Evolutionary conservation across 805 yeast species (phyloP).

Genomic region (Grigorovia transvaalensis): DNA sequence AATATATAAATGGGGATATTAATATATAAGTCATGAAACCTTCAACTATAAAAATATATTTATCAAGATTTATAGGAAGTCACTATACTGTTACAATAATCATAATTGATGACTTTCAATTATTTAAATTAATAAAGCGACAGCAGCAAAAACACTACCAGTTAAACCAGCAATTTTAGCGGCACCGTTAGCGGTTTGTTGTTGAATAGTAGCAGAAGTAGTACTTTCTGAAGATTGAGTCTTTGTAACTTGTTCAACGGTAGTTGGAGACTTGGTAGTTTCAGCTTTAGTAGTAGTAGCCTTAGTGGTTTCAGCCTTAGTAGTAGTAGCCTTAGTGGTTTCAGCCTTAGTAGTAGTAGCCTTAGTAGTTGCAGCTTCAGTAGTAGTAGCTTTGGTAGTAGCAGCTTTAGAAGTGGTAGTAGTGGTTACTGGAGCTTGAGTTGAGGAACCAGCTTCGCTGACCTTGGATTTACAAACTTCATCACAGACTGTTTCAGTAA

Average conservation of each 20-base stretch:
- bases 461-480: constrained; percentile 8
- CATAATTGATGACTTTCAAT: not conserved
- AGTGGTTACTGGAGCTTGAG: not conserved
- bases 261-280: not conserved
- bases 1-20: too few relatives aligned
- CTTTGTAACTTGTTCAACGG: constrained; percentile 1
- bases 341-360: not conserved
- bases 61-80: too few relatives aligned
- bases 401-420: constrained; percentile 1
- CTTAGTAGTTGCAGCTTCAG: not conserved
- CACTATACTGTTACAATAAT: not conserved
- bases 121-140: constrained; percentile 4
- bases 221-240: constrained; percentile 2
- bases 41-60: too few relatives aligned
- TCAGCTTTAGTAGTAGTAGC: not conserved
- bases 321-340: not conserved
- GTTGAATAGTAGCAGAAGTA: constrained; percentile 1
- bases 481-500: constrained; percentile 10
- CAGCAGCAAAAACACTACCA: constrained; percentile 9
- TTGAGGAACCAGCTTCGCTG: constrained; percentile 4
- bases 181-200: constrained; percentile 10
- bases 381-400: not conserved
- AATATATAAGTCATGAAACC: too few relatives aligned
- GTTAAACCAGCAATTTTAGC: constrained; percentile 6
- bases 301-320: not conserved